Percentiles rank a stretch among this genome's conserved stretches.
Evolutionary conservation across 345 rosid species (phyloP).

Genomic region (Gossypium stocksii): DNA sequence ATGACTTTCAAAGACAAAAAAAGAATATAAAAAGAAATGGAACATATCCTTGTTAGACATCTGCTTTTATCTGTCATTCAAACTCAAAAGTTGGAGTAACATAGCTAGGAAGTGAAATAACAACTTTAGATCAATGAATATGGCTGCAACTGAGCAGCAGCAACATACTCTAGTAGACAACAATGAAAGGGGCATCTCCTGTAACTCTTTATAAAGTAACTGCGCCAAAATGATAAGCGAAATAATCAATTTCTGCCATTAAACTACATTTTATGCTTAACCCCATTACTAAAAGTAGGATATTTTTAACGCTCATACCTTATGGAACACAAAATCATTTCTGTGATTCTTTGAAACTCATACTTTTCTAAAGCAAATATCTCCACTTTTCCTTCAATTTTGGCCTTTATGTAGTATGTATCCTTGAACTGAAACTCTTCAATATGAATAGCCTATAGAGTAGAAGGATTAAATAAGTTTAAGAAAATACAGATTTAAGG

Average conservation of each 20-base stretch:
- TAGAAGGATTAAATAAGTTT: background rate
- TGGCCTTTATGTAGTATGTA: background rate
- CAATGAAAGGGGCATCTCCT: background rate
- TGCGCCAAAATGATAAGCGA: background rate
- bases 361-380: background rate
- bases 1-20: too few species aligned
- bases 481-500: background rate
- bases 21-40: background rate
- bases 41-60: background rate
- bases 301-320: background rate
- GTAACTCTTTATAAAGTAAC: background rate
- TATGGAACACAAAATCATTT: background rate
- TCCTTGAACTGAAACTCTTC: background rate
- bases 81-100: too few species aligned
- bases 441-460: background rate
- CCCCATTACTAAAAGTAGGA: too few species aligned
- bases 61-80: too few species aligned
- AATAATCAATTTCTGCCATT: too few species aligned
- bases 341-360: background rate
- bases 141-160: background rate
- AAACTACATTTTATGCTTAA: too few species aligned
- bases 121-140: background rate
- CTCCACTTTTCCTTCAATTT: background rate
- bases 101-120: too few species aligned
- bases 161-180: background rate